Evolutionary conservation across 306 rosid species (phyloP), one percentile per base, ranked within the genome.

Genomic region (Senna siamea): DNA sequence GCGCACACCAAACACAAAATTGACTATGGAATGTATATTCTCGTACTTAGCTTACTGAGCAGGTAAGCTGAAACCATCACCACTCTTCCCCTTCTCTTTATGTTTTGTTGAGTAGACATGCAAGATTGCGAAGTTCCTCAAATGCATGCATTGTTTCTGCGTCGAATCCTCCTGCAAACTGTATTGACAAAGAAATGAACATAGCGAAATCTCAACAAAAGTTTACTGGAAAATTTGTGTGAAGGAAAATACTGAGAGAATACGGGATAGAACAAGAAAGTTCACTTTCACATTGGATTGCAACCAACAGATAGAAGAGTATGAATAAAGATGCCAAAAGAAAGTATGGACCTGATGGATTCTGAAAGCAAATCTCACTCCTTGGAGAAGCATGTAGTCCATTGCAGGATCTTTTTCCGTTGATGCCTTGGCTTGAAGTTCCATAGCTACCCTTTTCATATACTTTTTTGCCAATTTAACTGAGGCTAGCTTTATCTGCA

Each of bases 131-230:
- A 75, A 91, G 95, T 61, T 94, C 97, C 80, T 94, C 98, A 40
- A 94, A 94, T 7, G 92, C 95, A 13, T 91, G 90, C 98, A 94
- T 94, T 47, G 98, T 94, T 85, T 94, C 98, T 35, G 97, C 97
- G 71, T 94, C 98, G 65, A 94, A 94, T 70, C 98, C 98, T 74
- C 98, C 98, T 13, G 97, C 98, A 92, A 94, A 94, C 98, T 94
- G 95, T 82, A 81, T 66, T 46, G 7, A 57, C 9, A 66, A 83
- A 65, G 51, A 41, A 70, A 57, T 62, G 51, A 75, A 54, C 15
- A 73, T 26, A 26, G 30, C 30, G 30, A 26, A 26, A 3, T 26
- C 30, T 26, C 30, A 26, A 26, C 30, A 26, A 26, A 26, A 1
- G 30, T 26, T 26, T 26, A 1, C 1, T 26, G 30, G 30, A 26